These are phyloP conservation scores for Conticribra guillardii DNA, from an alignment of 108 stramenopile genomes.

Conservation along the genomic window DNA sequence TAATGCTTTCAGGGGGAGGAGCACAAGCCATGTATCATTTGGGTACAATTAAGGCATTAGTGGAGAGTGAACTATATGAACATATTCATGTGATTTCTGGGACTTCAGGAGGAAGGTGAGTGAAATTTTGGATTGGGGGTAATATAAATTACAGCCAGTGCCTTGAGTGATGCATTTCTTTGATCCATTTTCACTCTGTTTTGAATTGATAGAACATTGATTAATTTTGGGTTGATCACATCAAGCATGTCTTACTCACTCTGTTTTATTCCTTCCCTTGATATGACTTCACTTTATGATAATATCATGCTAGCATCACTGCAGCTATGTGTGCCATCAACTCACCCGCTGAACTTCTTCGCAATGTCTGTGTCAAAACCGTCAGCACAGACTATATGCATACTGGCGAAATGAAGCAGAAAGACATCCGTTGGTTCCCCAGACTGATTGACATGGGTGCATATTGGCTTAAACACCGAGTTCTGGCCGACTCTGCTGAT, in stretches of 20 bases:
- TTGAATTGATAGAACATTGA: no score
- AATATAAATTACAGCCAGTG: not conserved
- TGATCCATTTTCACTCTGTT: no score
- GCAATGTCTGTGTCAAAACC: slow-evolving; percentile 78
- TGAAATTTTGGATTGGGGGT: not conserved
- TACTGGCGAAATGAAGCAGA: slow-evolving; percentile 79
- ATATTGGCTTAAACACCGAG: slow-evolving; percentile 77
- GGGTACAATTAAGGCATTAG: slow-evolving; percentile 86
- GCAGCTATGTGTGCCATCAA: slow-evolving; percentile 92
- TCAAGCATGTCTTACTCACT: no score
- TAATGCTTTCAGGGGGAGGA: slow-evolving; percentile 93
- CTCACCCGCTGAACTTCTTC: slow-evolving; percentile 74
- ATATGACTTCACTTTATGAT: no score
- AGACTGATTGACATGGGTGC: slow-evolving; percentile 72
- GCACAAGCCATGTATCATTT: slow-evolving; percentile 95
- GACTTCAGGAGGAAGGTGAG: slow-evolving; percentile 81
- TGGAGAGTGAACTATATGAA: slow-evolving; percentile 78
- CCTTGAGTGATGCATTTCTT: no score
- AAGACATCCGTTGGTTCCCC: slow-evolving; percentile 92
- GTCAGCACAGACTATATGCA: slow-evolving; percentile 84
- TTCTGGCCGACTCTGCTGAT: slow-evolving; percentile 81
- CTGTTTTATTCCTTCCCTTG: no score
- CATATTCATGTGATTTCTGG: slow-evolving; percentile 88
- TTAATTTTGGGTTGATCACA: no score
- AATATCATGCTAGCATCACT: slow-evolving; percentile 75